Evolutionary conservation across 306 rosid species (phyloP).

Genomic region (Ziziphus jujuba): DNA sequence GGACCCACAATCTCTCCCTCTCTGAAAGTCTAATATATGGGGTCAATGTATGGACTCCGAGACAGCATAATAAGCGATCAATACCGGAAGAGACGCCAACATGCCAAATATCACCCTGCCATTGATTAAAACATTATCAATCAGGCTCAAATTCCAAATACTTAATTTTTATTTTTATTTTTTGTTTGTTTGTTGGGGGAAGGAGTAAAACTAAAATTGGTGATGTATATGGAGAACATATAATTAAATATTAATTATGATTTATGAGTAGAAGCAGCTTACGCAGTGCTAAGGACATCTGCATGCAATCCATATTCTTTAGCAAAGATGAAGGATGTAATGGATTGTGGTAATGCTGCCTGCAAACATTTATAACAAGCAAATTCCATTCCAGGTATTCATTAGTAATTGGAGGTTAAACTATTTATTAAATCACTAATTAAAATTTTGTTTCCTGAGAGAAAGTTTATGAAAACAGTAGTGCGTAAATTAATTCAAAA

Average conservation of each 20-base stretch:
- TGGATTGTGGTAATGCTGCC: conserved; percentile 96
- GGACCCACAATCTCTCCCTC: too few relatives aligned
- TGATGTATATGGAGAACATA: neutral
- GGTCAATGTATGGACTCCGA: conserved; percentile 51
- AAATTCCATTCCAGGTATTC: too few relatives aligned
- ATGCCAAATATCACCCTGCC: conserved; percentile 90
- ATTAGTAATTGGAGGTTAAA: too few relatives aligned
- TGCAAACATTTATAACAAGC: conserved; percentile 23
- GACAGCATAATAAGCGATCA: conserved; percentile 62
- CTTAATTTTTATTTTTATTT: too few relatives aligned
- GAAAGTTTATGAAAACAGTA: too few relatives aligned
- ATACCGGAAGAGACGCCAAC: conserved; percentile 72
- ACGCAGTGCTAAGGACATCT: conserved; percentile 94
- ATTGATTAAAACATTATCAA: neutral
- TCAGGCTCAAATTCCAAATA: neutral
- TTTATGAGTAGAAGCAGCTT: conserved; percentile 26
- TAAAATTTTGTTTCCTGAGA: too few relatives aligned
- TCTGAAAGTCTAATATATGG: too few relatives aligned
- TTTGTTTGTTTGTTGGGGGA: too few relatives aligned
- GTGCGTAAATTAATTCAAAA: too few relatives aligned
- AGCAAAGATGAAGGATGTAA: conserved; percentile 87
- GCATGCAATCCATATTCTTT: conserved; percentile 88
- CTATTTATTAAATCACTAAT: too few relatives aligned
- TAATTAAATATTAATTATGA: neutral
- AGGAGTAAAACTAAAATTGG: too few relatives aligned